A percentile compares a stretch with the other conserved stretches of the same genome.
These are phyloP conservation scores for Juglanconis sp. DNA, from an alignment of 2,329 filamentous ascomycete species.

Conservation along the genomic window DNA sequence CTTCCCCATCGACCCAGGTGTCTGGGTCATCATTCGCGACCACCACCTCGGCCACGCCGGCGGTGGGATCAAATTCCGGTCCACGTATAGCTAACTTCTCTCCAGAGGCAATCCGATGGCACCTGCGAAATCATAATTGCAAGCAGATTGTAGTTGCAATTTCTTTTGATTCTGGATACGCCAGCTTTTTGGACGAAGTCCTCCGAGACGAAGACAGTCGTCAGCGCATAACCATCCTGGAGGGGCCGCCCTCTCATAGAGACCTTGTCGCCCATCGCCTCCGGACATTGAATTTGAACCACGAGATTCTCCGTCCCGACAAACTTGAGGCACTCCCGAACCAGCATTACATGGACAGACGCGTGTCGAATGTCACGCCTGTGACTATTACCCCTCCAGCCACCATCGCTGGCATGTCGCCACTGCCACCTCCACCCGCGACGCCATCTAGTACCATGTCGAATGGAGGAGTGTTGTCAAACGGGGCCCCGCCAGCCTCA, in stretches of 20 bases:
- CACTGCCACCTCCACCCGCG: slow-evolving; percentile 22
- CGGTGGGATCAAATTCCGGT: too few relatives aligned
- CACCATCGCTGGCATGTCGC: slow-evolving; percentile 16
- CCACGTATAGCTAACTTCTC: slow-evolving; percentile 16
- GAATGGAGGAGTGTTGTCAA: not conserved
- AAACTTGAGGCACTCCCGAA: slow-evolving; percentile 36
- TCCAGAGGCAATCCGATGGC: slow-evolving; percentile 51
- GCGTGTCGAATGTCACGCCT: slow-evolving; percentile 21
- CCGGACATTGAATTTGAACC: slow-evolving; percentile 42
- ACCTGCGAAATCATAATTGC: slow-evolving; percentile 60
- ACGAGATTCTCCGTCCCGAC: slow-evolving; percentile 50
- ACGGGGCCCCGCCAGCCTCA: slow-evolving; percentile 23
- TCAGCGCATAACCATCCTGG: slow-evolving; percentile 49
- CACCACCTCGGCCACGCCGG: too few relatives aligned
- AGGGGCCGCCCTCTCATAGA: slow-evolving; percentile 49
- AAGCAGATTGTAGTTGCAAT: slow-evolving; percentile 59
- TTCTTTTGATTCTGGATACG: slow-evolving; percentile 60
- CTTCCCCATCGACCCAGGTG: too few relatives aligned
- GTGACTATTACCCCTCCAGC: slow-evolving; percentile 6
- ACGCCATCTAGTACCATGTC: slow-evolving; percentile 21
- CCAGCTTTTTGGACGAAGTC: slow-evolving; percentile 56
- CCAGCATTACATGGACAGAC: slow-evolving; percentile 29
- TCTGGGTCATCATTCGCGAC: too few relatives aligned
- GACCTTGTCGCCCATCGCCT: slow-evolving; percentile 48
- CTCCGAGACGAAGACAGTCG: slow-evolving; percentile 41